phyloP scores from a whole-genome alignment of 768 basidiomycete species.

The Phlegmacium glaucopus region DNA sequence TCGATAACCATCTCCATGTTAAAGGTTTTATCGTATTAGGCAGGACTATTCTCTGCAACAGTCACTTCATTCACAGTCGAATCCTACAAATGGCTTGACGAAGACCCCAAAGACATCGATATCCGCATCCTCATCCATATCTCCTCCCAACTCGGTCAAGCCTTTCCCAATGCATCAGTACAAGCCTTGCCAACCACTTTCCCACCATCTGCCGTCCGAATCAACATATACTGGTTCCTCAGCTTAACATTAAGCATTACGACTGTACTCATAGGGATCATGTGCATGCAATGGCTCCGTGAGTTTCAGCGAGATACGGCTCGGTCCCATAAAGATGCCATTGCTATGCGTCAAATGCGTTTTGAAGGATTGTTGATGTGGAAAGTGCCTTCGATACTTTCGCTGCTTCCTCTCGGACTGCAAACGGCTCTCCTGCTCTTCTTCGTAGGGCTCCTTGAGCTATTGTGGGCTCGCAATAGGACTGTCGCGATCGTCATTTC shows the following conservation, averaged over 20 bases:
- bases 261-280: slow-evolving; percentile 20
- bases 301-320: slow-evolving; percentile 19
- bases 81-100: slow-evolving; percentile 16
- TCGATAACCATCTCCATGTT: no score
- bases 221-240: slow-evolving; percentile 21
- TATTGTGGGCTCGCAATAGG: slow-evolving; percentile 17
- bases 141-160: slow-evolving; percentile 3
- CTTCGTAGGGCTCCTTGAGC: slow-evolving; percentile 23
- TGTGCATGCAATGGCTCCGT: slow-evolving; percentile 25
- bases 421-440: slow-evolving; percentile 24
- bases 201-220: slow-evolving; percentile 11
- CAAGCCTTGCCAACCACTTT: slow-evolving; percentile 1
- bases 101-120: slow-evolving; percentile 7
- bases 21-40: slow-evolving; percentile 6
- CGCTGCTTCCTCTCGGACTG: slow-evolving; percentile 21
- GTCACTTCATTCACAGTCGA: slow-evolving; percentile 21
- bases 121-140: slow-evolving; percentile 6
- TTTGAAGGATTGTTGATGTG: slow-evolving; percentile 21
- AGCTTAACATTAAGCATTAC: slow-evolving; percentile 21
- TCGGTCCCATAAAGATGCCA: slow-evolving; percentile 14
- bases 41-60: slow-evolving; percentile 19
- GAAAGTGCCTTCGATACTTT: slow-evolving; percentile 22
- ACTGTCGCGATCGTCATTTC: slow-evolving; percentile 16
- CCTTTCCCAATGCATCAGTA: neutral
- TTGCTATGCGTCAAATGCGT: slow-evolving; percentile 23